Evolutionary conservation across 1,284 basidiomycete genomes (phyloP), one percentile per base, ranked within the genome.

Genomic region (Ustilago loliicola): DNA sequence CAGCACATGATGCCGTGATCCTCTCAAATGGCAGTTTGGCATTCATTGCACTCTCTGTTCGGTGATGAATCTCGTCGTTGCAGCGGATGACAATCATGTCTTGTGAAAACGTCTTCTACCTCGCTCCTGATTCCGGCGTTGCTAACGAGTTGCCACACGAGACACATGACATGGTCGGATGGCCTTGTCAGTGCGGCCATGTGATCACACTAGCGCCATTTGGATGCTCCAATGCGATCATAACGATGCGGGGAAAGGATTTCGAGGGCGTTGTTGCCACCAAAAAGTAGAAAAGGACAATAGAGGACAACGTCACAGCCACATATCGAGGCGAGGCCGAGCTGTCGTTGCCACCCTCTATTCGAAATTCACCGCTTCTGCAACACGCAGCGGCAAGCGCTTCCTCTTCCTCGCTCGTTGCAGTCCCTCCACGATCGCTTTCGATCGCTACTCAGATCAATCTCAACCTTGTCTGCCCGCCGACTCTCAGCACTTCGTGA

Each of bases 1-100:
- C 42, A 45, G 42, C 42, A n/a, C n/a, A 45, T 45, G 42, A 45
- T 45, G 42, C 42, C n/a, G 42, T 45, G 42, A 45, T 21, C n/a
- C 21, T 45, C n/a, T 45, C n/a, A 7, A 21, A 45, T 21, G 42
- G 21, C 21, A 23, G 42, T 21, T 21, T n/a, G 42, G 21, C n/a
- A 45, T 5, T 21, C 42, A 45, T 45, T n/a, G 36, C 3, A 11
- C 15, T 15, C 15, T n/a, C n/a, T n/a, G 3, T 38, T 38, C 9
- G 7, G 42, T 45, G n/a, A 45, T 8, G 7, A 45, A 21, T 45
- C 21, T n/a, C 42, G 21, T 45, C 21, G 10, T 21, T 45, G 42
- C 42, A 45, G n/a, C 21, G 15, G 11, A 21, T 45, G 42, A 6
- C 7, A 23, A 8, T 15, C 7, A 15, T 45, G 21, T n/a, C 42